phyloP scores from a whole-genome alignment of 176 grass and related monocot species.

The Sorghum bicolor region Sorghum_bicolor_NCBIv3 NC_012875.2:6305001-6305500 shows the following conservation, averaged over 20 bases:
- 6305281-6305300: not conserved
- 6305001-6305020: not conserved
- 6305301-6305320: not conserved
- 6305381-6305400: not conserved
- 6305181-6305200: not conserved
- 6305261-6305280: not conserved
- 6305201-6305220: not conserved
- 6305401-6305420: not conserved
- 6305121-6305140: not conserved
- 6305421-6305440: not conserved
- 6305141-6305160: not conserved
- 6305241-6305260: not conserved
- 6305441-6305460: constrained; percentile 94
- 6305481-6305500: constrained; percentile 99
- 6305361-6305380: not conserved
- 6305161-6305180: not conserved
- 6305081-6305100: not conserved
- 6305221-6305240: not conserved
- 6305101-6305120: not conserved
- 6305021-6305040: not conserved
- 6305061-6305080: not conserved
- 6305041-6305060: not conserved
- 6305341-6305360: not conserved
- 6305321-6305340: not conserved
- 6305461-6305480: constrained; percentile 96